These are phyloP conservation scores for Symbiodinium pilosum DNA, from an alignment of 73 alveolate genomes.

Conservation along the genomic window DNA sequence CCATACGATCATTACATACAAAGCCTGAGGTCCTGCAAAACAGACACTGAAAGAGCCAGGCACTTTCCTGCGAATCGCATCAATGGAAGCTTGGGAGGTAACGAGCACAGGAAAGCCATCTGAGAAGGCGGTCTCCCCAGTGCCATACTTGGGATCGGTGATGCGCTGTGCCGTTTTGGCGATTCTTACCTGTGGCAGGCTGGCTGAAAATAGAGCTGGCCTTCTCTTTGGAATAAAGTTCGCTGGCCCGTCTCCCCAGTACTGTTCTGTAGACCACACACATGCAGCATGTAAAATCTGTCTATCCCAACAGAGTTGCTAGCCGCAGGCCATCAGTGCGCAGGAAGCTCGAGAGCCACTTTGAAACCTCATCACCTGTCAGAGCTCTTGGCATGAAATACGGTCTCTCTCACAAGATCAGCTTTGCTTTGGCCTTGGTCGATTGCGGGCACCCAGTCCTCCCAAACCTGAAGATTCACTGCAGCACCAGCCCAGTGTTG, in stretches of 20 bases:
- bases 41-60: neutral
- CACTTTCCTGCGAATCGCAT: slow-evolving; percentile 3
- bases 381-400: neutral
- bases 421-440: slow-evolving; percentile 40
- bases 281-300: neutral
- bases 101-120: slow-evolving; percentile 92
- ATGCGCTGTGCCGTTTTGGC: slow-evolving; percentile 30
- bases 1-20: neutral
- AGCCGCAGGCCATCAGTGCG: slow-evolving; percentile 39
- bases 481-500: too few relatives aligned
- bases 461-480: slow-evolving; percentile 85
- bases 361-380: slow-evolving; percentile 10
- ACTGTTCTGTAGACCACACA: too few relatives aligned
- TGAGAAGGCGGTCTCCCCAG: slow-evolving; percentile 84
- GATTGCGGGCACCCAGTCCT: slow-evolving; percentile 66
- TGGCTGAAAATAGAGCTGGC: too few relatives aligned
- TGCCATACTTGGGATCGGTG: slow-evolving; percentile 76
- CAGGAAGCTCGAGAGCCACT: slow-evolving; percentile 58
- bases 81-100: slow-evolving; percentile 60
- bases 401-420: neutral
- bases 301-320: neutral
- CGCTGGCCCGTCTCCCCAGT: too few relatives aligned
- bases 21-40: neutral
- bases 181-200: slow-evolving; percentile 85
- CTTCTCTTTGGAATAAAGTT: too few relatives aligned